Base-by-base conservation (phyloP, 2,329 filamentous ascomycete species). In the Pestalotiopsis sp. region DNA sequence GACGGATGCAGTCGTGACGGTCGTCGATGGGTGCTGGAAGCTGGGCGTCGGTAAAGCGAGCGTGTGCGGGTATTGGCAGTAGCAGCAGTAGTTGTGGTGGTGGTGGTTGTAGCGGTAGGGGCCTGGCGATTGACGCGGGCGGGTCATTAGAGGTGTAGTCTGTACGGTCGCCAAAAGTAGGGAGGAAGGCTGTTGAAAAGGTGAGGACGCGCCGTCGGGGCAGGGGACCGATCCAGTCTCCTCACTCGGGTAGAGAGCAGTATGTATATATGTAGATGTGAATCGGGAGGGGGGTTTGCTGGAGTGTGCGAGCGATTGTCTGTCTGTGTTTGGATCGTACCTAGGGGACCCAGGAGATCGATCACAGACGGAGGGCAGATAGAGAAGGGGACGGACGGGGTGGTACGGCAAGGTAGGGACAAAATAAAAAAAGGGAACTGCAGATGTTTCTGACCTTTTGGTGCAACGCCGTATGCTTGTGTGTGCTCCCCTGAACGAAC, bases 381-480 rank as follows among this genome's bases (percentile, higher is more conserved):
- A 52, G 7, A 52, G 45, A 52, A n/a, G 45, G 14, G 17, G 31
- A 36, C 31, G 31, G 31, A 36, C 31, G 31, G 31, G 31, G 31
- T 36, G 31, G 31, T 36, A 36, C 31, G 31, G 31, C 9, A 36
- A 7, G 7, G 31, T 36, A 36, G 31, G 7, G 31, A 36, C 31
- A 11, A 52, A 52, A 52, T 14, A 49, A 52, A 52, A 52, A 52
- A 52, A n/a, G 17, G 45, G 45, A 52, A 52, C 57, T 12, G 23
- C 57, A 59, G 57, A 36, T 59, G 57, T 59, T 59, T 52, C 45
- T 52, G 20, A 52, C 45, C 57, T 59, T 36, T 36, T 59, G 57
- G 57, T 59, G 57, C 23, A 27, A 59, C 20, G 63, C 63, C 31
- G 63, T 66, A 57, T 66, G 63, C 63, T 57, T 52, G 45, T n/a